phyloP scores from a whole-genome alignment of 1,284 basidiomycete species.

The Ceratobasidium sp. region DNA sequence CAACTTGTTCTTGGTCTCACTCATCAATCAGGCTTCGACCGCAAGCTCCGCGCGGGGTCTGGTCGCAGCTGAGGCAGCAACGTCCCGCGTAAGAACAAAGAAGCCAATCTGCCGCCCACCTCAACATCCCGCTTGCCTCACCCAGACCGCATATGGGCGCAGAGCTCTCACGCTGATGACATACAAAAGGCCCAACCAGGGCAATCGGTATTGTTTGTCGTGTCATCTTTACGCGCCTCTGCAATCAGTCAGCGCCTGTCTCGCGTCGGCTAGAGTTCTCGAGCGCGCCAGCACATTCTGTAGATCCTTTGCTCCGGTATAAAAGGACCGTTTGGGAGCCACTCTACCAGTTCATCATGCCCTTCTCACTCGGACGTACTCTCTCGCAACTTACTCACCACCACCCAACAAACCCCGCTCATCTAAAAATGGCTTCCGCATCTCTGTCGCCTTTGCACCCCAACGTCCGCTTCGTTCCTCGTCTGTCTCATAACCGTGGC shows the following conservation, averaged over 20 bases:
- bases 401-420: constrained; percentile 7
- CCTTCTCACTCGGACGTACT: constrained; percentile 32
- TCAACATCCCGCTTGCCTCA: constrained; percentile 18
- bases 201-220: constrained; percentile 6
- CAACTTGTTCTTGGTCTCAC: constrained; percentile 5
- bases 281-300: background rate
- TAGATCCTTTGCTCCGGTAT: constrained; percentile 6
- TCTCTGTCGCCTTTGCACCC: constrained; percentile 21
- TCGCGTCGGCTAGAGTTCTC: background rate
- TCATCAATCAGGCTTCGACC: constrained; percentile 10
- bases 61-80: constrained; percentile 38
- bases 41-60: constrained; percentile 19
- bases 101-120: constrained; percentile 21
- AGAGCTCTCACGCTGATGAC: constrained; percentile 30
- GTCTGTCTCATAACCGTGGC: constrained; percentile 63
- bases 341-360: constrained; percentile 29
- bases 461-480: constrained; percentile 27
- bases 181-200: constrained; percentile 18
- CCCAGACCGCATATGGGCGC: constrained; percentile 13
- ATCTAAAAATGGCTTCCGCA: constrained; percentile 31
- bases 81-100: constrained; percentile 4
- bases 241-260: constrained; percentile 36
- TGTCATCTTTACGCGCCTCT: background rate
- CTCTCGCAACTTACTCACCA: constrained; percentile 22
- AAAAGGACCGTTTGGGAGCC: constrained; percentile 4